These are phyloP conservation scores for Penicillium hesseltinei DNA, from an alignment of 2,329 filamentous ascomycete species.

Conservation along the genomic window DNA sequence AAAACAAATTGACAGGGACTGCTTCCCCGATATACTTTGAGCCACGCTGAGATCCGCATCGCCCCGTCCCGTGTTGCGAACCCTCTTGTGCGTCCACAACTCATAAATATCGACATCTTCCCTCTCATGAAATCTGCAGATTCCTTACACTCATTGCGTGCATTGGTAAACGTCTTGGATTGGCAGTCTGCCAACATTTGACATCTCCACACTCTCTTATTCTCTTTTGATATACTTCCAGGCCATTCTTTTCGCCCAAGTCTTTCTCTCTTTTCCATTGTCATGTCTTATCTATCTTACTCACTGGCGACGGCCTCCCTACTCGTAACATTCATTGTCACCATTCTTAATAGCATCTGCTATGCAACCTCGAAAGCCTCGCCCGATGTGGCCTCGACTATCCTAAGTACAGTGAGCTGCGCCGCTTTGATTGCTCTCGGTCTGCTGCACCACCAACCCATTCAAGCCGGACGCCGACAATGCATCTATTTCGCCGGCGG, in stretches of 20 bases:
- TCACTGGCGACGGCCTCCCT: slow-evolving; percentile 27
- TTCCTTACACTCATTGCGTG: slow-evolving; percentile 5
- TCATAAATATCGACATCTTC: slow-evolving; percentile 19
- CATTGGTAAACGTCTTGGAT: slow-evolving; percentile 9
- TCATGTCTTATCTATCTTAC: slow-evolving; percentile 22
- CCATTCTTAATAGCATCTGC: slow-evolving; percentile 31
- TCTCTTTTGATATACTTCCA: neutral
- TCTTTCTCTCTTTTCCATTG: slow-evolving; percentile 8
- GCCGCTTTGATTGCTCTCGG: slow-evolving; percentile 22
- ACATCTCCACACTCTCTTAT: slow-evolving; percentile 1
- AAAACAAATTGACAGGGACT: slow-evolving; percentile 13
- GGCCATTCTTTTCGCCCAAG: neutral
- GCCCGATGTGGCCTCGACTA: slow-evolving; percentile 25
- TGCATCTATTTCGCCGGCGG: slow-evolving; percentile 18
- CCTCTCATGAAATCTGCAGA: neutral
- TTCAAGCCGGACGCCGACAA: slow-evolving; percentile 11
- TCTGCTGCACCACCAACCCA: slow-evolving; percentile 20
- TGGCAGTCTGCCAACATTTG: slow-evolving; percentile 10
- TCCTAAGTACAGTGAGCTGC: slow-evolving; percentile 29
- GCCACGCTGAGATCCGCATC: slow-evolving; percentile 15
- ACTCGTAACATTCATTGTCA: slow-evolving; percentile 25
- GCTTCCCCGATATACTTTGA: slow-evolving; percentile 18
- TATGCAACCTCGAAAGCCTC: slow-evolving; percentile 24
- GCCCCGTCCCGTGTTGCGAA: slow-evolving; percentile 15
- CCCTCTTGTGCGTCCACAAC: slow-evolving; percentile 2